These are phyloP conservation scores for Mycena leptocephala DNA, from an alignment of 768 basidiomycete genomes.

Conservation along the genomic window DNA sequence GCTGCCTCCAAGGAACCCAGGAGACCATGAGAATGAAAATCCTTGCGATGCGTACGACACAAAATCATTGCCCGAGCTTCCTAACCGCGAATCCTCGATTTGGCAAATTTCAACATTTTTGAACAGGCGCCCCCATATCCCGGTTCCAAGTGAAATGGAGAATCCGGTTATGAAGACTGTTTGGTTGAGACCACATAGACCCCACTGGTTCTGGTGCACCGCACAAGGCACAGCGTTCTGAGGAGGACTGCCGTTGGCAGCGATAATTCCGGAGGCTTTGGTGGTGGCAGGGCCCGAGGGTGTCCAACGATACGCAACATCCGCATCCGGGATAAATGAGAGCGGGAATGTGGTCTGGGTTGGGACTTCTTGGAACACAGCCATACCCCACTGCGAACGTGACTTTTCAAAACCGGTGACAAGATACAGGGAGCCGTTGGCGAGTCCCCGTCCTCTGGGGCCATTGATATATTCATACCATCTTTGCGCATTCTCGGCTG, in stretches of 20 bases:
- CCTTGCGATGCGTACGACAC: background rate
- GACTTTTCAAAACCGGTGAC: too few relatives aligned
- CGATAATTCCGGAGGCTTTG: background rate
- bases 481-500: too few relatives aligned
- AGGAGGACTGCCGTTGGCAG: background rate
- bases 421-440: too few relatives aligned
- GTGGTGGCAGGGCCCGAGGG: background rate
- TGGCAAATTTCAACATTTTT: background rate
- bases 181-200: too few relatives aligned
- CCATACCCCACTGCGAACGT: background rate
- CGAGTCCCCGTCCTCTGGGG: too few relatives aligned
- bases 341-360: background rate
- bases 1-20: background rate
- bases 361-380: background rate
- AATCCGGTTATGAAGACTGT: slow-evolving; percentile 9
- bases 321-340: background rate
- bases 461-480: too few relatives aligned
- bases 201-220: too few relatives aligned
- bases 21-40: background rate
- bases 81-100: background rate
- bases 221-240: too few relatives aligned
- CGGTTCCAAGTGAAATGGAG: background rate
- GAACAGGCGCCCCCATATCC: background rate
- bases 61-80: background rate
- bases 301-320: background rate